phyloP scores from a whole-genome alignment of 768 basidiomycete genomes.

The Cyathus striatus region DNA sequence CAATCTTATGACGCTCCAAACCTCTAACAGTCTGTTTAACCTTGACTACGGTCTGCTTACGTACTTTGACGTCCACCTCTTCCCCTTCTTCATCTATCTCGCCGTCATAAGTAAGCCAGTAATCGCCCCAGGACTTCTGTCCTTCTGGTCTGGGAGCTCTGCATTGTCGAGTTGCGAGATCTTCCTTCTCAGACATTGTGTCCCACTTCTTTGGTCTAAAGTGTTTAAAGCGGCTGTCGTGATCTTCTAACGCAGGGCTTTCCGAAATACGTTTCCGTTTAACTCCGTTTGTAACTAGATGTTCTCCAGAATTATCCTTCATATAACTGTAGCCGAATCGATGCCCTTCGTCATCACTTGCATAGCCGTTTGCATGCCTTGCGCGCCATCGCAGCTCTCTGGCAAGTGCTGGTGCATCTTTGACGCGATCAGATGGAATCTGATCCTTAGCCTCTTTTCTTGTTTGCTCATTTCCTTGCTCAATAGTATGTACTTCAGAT shows the following conservation, averaged over 20 bases:
- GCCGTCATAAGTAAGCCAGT: conserved; percentile 33
- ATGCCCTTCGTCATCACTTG: conserved; percentile 64
- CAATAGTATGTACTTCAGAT: conserved; percentile 66
- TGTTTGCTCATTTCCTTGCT: conserved; percentile 62
- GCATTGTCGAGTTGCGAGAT: conserved; percentile 33
- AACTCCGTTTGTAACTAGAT: conserved; percentile 16
- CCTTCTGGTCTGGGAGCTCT: conserved; percentile 31
- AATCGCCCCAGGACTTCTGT: conserved; percentile 37
- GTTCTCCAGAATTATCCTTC: conserved; percentile 9
- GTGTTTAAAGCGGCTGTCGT: conserved; percentile 44
- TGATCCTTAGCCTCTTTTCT: conserved; percentile 79
- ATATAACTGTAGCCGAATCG: conserved; percentile 17
- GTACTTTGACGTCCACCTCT: conserved; percentile 16
- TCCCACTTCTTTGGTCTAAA: conserved; percentile 73
- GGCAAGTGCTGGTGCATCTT: conserved; percentile 76
- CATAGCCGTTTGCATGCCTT: conserved; percentile 51
- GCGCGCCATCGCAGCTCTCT: conserved; percentile 85
- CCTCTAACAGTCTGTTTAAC: conserved; percentile 51
- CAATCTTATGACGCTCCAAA: conserved; percentile 67
- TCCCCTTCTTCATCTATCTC: conserved; percentile 23
- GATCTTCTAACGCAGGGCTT: conserved; percentile 5
- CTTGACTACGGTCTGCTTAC: conserved; percentile 48
- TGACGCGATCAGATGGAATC: conserved; percentile 75
- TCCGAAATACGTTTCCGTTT: conserved; percentile 38
- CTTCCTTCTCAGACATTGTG: conserved; percentile 30